Base-by-base conservation (phyloP, 2,329 filamentous ascomycete species). In the Fusarium ambrosium region DNA sequence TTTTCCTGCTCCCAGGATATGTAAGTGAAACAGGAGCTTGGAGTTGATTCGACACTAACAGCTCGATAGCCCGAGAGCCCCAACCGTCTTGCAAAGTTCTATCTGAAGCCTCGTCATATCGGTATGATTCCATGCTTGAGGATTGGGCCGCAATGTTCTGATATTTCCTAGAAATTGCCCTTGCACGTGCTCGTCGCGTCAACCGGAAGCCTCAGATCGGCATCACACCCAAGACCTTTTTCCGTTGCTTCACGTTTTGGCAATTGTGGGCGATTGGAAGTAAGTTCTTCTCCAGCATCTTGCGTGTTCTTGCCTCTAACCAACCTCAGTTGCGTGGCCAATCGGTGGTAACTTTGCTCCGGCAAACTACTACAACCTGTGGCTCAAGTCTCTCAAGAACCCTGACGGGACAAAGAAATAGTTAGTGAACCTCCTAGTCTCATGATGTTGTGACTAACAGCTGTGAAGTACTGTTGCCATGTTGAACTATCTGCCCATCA, bases 401-500 rank as follows among this genome's bases (percentile, higher is more conserved):
- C 56, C 56, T 8, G 36, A 59, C 6, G 56, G 56, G 3, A 59
- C 56, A 14, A 59, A 59, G 10, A 39, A 39, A 59, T 59, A 59
- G 56, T 59, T n/a, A 4, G 56, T 59, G 11, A 2, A 6, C 9
- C 56, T 14, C 10, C 4, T 4, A 18, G 4, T 5, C 2, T 41
- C 36, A 13, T 7, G 0, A 11, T 16, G 2, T 27, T 14, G 10
- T 3, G 4, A 14, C 64, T 48, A 14, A 61, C 14, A 3, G 1
- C 2, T 4, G 0, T 51, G 1, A 29, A 70, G 68, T 24, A 56
- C 65, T 22, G 56, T 62, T 14, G 65, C 65, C 8, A 71, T 64
- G 48, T 29, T 71, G 7, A 71, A 65, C 37, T 71, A 71, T 16
- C 45, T 68, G 2, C 69, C 69, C 1, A 71, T 71, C 6, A 58